Evolutionary conservation across 495 filamentous ascomycete genomes (phyloP).

Genomic region (Penicillium subrubescens): DNA sequence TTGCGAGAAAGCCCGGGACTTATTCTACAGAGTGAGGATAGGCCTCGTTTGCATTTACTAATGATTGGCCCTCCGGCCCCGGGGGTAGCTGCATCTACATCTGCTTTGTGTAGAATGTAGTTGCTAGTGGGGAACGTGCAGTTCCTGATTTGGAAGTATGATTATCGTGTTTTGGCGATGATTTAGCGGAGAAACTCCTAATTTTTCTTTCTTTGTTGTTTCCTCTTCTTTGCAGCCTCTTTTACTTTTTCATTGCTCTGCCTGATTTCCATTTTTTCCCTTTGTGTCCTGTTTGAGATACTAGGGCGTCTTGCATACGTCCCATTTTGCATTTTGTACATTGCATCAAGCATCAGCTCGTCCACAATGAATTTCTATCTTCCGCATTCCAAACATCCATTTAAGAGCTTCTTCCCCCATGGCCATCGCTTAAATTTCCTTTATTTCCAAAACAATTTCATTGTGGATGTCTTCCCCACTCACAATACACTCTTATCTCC

Average conservation of each 20-base stretch:
- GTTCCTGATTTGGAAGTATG: background rate
- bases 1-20: background rate
- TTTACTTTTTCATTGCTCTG: background rate
- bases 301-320: slow-evolving; percentile 1
- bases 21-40: background rate
- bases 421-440: background rate
- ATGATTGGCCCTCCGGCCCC: background rate
- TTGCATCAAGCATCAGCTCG: slow-evolving; percentile 20
- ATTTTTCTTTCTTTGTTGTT: background rate
- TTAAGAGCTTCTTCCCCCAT: background rate
- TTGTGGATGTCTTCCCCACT: background rate
- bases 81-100: background rate
- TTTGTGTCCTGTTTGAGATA: background rate
- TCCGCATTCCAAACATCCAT: background rate
- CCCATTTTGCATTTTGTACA: slow-evolving; percentile 16
- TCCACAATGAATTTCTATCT: slow-evolving; percentile 1
- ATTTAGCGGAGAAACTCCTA: background rate
- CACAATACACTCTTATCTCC: background rate
- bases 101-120: background rate
- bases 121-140: background rate
- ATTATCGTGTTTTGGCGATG: background rate
- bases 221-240: background rate
- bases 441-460: background rate
- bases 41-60: background rate
- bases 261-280: background rate